phyloP scores from a whole-genome alignment of 768 basidiomycete species.

The Termitomyces sp. region DNA sequence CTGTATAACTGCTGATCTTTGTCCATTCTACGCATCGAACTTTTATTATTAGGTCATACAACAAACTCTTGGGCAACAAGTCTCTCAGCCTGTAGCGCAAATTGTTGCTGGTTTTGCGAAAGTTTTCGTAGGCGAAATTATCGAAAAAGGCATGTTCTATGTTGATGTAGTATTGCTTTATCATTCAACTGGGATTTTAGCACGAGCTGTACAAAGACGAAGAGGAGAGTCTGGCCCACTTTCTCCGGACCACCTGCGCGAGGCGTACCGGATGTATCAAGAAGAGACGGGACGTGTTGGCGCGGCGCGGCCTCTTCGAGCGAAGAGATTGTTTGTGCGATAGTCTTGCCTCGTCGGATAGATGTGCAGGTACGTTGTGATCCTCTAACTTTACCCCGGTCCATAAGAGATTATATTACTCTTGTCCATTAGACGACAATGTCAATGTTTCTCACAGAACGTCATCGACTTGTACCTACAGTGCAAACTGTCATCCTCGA shows the following conservation, averaged over 20 bases:
- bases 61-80: constrained; percentile 75
- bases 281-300: constrained; percentile 79
- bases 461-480: background rate
- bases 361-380: background rate
- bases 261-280: constrained; percentile 84
- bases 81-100: constrained; percentile 84
- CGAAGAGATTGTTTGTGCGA: constrained; percentile 72
- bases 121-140: constrained; percentile 90
- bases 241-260: constrained; percentile 85
- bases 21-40: background rate
- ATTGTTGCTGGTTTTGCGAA: constrained; percentile 88
- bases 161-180: background rate
- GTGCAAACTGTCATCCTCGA: too few relatives aligned
- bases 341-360: constrained; percentile 22
- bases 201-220: constrained; percentile 70
- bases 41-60: constrained; percentile 68
- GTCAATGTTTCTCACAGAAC: background rate
- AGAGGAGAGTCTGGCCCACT: constrained; percentile 75
- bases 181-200: constrained; percentile 31
- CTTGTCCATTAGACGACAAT: background rate
- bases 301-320: constrained; percentile 63
- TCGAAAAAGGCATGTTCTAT: constrained; percentile 68
- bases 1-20: constrained; percentile 20
- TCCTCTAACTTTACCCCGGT: background rate
- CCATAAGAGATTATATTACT: background rate